These are phyloP conservation scores for Jacaranda copaia DNA, from an alignment of 257 asterid species.

Conservation along the genomic window DNA sequence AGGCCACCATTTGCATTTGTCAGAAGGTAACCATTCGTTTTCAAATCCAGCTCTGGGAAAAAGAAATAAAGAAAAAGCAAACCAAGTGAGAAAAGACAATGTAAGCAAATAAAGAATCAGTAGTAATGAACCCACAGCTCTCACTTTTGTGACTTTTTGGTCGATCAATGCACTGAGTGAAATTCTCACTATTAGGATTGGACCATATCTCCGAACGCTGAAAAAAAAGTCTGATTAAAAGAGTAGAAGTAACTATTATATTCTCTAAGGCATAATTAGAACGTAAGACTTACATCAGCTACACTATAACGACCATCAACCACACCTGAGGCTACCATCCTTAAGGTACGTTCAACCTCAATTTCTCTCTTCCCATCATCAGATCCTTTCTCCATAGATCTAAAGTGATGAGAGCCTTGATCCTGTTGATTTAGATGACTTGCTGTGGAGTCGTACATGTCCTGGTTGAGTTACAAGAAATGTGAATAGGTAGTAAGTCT, in stretches of 20 bases:
- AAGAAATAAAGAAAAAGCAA: neutral
- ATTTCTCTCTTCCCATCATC: slow-evolving; percentile 45
- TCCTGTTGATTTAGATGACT: slow-evolving; percentile 53
- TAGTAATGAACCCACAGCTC: slow-evolving; percentile 31
- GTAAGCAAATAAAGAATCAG: neutral
- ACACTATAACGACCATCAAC: slow-evolving; percentile 48
- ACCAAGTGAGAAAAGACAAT: slow-evolving; percentile 19
- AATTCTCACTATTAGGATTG: slow-evolving; percentile 82
- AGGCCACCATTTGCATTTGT: slow-evolving; percentile 97
- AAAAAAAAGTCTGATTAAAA: slow-evolving; percentile 35
- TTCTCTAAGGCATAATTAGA: slow-evolving; percentile 20
- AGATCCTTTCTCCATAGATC: slow-evolving; percentile 46
- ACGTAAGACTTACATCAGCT: slow-evolving; percentile 57
- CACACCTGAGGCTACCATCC: slow-evolving; percentile 61
- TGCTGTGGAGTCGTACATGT: slow-evolving; percentile 49
- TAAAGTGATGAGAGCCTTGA: slow-evolving; percentile 51
- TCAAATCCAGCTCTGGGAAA: slow-evolving; percentile 71
- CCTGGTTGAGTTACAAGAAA: slow-evolving; percentile 53
- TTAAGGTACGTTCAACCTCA: slow-evolving; percentile 62
- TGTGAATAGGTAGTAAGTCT: slow-evolving; percentile 5
- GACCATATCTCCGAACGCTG: slow-evolving; percentile 92
- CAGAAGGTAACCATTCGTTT: slow-evolving; percentile 81
- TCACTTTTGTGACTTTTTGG: slow-evolving; percentile 79
- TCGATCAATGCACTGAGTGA: slow-evolving; percentile 77
- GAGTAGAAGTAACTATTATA: slow-evolving; percentile 17